A percentile compares a stretch with the other conserved stretches of the same genome.
Conservation (phyloP, 257 asterid species). For the Nicotiana benthamiana region DNA sequence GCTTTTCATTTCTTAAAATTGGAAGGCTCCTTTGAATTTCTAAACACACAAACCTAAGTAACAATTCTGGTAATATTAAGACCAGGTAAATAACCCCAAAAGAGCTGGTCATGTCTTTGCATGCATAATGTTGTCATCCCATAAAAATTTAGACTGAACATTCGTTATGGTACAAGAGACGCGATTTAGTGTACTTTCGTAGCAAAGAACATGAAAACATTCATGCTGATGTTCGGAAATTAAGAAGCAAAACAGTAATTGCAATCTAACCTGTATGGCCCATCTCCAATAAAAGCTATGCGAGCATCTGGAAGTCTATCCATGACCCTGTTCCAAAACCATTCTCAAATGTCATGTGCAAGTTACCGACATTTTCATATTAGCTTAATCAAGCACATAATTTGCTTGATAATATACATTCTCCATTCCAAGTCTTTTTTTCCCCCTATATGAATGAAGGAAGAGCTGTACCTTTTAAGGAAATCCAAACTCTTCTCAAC, state of each 20-base stretch:
- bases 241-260: background rate
- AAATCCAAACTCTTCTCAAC: conserved; percentile 95
- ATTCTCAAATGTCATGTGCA: background rate
- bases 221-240: background rate
- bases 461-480: conserved; percentile 51
- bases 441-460: background rate
- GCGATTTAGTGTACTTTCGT: background rate
- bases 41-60: background rate
- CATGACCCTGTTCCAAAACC: conserved; percentile 67
- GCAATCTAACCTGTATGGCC: conserved; percentile 77
- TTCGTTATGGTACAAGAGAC: background rate
- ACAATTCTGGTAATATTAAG: background rate
- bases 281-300: conserved; percentile 87
- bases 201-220: background rate
- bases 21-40: background rate
- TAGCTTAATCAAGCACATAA: background rate
- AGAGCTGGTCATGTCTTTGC: background rate
- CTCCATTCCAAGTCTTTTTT: background rate
- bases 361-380: background rate
- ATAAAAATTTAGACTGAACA: background rate
- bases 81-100: background rate
- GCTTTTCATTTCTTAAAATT: background rate
- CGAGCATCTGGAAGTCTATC: conserved; percentile 81
- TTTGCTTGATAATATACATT: background rate
- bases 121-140: background rate